Evolutionary conservation across 1,139 yeast genomes (phyloP).

Genomic region (Pichia sp.): DNA sequence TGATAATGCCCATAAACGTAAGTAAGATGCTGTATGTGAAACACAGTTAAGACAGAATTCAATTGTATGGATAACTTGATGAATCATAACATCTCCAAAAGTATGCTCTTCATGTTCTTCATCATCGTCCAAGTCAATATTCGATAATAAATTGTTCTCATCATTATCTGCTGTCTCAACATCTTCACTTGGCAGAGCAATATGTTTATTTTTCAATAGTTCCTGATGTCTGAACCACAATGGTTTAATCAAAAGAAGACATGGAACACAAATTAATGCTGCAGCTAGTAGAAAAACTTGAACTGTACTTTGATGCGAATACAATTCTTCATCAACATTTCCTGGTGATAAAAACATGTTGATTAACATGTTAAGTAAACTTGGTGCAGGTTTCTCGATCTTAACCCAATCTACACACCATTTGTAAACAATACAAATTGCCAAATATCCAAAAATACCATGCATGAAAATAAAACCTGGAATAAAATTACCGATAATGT

Average conservation of each 20-base stretch:
- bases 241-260: conserved; percentile 66
- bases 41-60: conserved; percentile 76
- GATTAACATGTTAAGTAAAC: conserved; percentile 72
- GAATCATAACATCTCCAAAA: conserved; percentile 72
- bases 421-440: conserved; percentile 65
- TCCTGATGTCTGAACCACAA: conserved; percentile 34
- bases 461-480: conserved; percentile 81
- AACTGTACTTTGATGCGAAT: conserved; percentile 53
- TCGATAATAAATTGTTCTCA: conserved; percentile 29
- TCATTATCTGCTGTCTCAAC: conserved; percentile 18
- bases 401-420: conserved; percentile 75
- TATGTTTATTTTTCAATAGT: conserved; percentile 17
- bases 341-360: conserved; percentile 80
- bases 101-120: conserved; percentile 50
- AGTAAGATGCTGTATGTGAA: conserved; percentile 71
- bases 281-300: conserved; percentile 52
- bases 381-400: conserved; percentile 67
- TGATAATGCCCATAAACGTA: conserved; percentile 73
- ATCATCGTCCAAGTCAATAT: conserved; percentile 32
- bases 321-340: conserved; percentile 56
- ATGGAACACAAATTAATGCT: conserved; percentile 71
- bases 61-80: conserved; percentile 72
- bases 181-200: conserved; percentile 15
- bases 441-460: conserved; percentile 71
- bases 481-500: conserved; percentile 67